A percentile compares a stretch with the other conserved stretches of the same genome.
These are phyloP conservation scores for Emydomyces testavorans DNA, from an alignment of 2,329 filamentous ascomycete species.

Conservation along the genomic window DNA sequence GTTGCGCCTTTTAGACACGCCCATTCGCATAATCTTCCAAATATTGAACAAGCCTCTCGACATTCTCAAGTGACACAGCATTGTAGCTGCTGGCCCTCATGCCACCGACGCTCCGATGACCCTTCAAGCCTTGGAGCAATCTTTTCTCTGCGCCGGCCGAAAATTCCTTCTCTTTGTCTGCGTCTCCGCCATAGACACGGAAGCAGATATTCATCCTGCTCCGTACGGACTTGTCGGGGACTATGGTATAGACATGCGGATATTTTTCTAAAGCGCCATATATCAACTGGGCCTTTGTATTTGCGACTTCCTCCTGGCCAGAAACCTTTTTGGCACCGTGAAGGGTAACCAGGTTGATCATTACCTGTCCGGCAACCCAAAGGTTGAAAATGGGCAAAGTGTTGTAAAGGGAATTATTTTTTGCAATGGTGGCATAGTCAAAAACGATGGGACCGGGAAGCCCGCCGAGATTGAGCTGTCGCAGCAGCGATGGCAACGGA, in stretches of 20 bases:
- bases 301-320: constrained; percentile 62
- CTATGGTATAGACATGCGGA: constrained; percentile 61
- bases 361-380: constrained; percentile 78
- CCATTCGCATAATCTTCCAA: constrained; percentile 43
- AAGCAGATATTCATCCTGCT: constrained; percentile 97
- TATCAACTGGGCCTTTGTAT: constrained; percentile 63
- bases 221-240: constrained; percentile 62
- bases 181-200: constrained; percentile 54
- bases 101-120: constrained; percentile 75
- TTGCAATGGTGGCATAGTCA: constrained; percentile 71
- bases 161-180: constrained; percentile 68
- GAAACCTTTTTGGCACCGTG: constrained; percentile 57
- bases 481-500: constrained; percentile 56
- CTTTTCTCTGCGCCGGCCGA: constrained; percentile 57
- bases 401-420: constrained; percentile 94
- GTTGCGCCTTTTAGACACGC: neutral
- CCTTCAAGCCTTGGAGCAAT: constrained; percentile 70
- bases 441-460: constrained; percentile 56
- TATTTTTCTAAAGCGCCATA: constrained; percentile 67
- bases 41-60: constrained; percentile 34
- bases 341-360: constrained; percentile 58
- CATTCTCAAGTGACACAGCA: constrained; percentile 49
- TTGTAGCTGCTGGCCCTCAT: constrained; percentile 87
- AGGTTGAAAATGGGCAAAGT: constrained; percentile 92
- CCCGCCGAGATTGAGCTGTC: constrained; percentile 63